These are phyloP conservation scores for Trichoderma koningiopsis DNA, from an alignment of 2,329 filamentous ascomycete species.

Conservation along the genomic window DNA sequence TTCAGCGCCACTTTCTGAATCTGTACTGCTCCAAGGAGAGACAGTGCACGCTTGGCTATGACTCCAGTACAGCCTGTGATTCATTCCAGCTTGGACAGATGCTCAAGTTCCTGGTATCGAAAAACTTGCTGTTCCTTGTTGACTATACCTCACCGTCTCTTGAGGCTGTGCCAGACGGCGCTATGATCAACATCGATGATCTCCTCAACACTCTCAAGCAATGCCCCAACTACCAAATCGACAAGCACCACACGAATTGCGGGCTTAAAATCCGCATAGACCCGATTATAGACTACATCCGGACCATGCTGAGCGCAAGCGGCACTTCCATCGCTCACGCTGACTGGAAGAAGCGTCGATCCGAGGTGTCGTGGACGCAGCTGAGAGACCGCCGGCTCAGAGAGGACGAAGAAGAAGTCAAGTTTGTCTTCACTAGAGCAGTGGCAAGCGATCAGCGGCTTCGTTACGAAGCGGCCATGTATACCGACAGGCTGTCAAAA, in stretches of 20 bases:
- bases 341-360: constrained; percentile 50
- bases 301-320: constrained; percentile 55
- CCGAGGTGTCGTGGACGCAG: constrained; percentile 45
- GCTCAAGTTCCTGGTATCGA: constrained; percentile 67
- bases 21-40: constrained; percentile 67
- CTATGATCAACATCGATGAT: constrained; percentile 62
- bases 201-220: constrained; percentile 64
- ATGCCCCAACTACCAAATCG: constrained; percentile 72
- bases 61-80: constrained; percentile 71
- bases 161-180: constrained; percentile 49
- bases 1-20: constrained; percentile 67
- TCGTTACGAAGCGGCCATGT: constrained; percentile 52
- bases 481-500: constrained; percentile 53
- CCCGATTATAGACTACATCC: constrained; percentile 66
- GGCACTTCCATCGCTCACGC: constrained; percentile 47
- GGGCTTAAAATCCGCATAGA: constrained; percentile 67
- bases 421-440: constrained; percentile 55
- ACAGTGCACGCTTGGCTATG: constrained; percentile 75
- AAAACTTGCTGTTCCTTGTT: constrained; percentile 61
- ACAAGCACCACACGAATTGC: constrained; percentile 73
- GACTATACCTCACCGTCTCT: constrained; percentile 56
- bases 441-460: constrained; percentile 54
- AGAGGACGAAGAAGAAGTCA: constrained; percentile 27
- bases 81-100: constrained; percentile 79
- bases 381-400: constrained; percentile 25